Evolutionary conservation across 345 rosid genomes (phyloP).

Genomic region (Populus deltoides): DNA sequence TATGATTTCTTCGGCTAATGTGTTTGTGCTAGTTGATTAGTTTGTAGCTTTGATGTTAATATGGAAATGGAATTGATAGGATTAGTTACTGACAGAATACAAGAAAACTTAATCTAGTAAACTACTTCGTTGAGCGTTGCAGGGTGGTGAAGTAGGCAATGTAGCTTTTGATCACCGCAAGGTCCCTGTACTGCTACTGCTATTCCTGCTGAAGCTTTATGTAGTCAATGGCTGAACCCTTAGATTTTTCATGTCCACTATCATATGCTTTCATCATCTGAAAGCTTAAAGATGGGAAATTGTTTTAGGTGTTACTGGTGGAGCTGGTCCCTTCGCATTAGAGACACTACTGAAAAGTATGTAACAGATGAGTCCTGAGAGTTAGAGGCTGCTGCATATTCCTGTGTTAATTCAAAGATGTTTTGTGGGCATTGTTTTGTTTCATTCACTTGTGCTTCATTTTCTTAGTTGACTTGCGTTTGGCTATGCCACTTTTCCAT

Average conservation of each 20-base stretch:
- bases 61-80: not conserved
- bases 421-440: not conserved
- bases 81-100: not conserved
- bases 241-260: conserved; percentile 1
- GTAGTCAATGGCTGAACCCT: not conserved
- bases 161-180: not conserved
- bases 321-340: not conserved
- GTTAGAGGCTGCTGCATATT: not conserved
- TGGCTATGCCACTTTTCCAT: not conserved
- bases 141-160: not conserved
- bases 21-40: not conserved
- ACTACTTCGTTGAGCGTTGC: not conserved
- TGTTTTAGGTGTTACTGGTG: not conserved
- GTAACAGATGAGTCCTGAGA: not conserved
- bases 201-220: not conserved
- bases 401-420: not conserved
- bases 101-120: not conserved
- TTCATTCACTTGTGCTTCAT: not conserved
- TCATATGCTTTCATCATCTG: not conserved
- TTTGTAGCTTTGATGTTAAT: not conserved
- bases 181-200: not conserved
- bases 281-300: not conserved
- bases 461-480: not conserved
- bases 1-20: not conserved
- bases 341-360: not conserved